Conservation (phyloP, 163 green algal species). For the Chlorella variabilis region DNA sequence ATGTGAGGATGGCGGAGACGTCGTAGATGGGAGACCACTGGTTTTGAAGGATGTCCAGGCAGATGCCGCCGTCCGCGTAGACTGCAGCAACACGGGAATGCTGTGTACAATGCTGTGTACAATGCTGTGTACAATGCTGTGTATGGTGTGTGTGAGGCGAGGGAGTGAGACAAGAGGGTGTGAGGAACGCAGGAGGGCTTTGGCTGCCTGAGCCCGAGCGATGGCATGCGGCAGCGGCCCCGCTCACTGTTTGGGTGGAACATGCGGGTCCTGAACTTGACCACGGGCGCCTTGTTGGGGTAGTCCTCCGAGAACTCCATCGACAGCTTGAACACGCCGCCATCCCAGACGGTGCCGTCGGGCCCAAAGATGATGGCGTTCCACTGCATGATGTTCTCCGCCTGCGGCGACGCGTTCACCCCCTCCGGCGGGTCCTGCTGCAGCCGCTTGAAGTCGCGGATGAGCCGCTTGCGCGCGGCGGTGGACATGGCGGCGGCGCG, state of each 20-base stretch:
- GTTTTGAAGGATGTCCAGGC: slow-evolving; percentile 86
- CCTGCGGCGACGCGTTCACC: slow-evolving; percentile 91
- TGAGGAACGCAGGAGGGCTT: no score
- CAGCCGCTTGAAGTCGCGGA: slow-evolving; percentile 95
- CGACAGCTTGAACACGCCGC: slow-evolving; percentile 80
- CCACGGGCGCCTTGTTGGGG: slow-evolving; percentile 79
- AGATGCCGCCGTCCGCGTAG: slow-evolving; percentile 83
- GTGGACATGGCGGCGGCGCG: slow-evolving; percentile 42
- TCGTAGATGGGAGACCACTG: slow-evolving; percentile 96
- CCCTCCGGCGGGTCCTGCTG: slow-evolving; percentile 94
- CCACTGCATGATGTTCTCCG: slow-evolving; percentile 98
- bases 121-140: no score
- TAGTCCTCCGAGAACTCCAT: slow-evolving; percentile 79
- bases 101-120: no score
- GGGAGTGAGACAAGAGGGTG: no score
- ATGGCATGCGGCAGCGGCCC: no score
- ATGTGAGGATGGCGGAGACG: slow-evolving; percentile 94
- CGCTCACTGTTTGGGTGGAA: slow-evolving; percentile 82
- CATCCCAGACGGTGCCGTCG: slow-evolving; percentile 98
- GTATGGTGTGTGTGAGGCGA: background rate
- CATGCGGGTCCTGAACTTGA: slow-evolving; percentile 79
- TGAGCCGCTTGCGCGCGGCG: slow-evolving; percentile 79
- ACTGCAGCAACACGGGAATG: slow-evolving; percentile 71
- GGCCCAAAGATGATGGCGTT: slow-evolving; percentile 98
- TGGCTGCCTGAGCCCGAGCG: no score